Base-by-base conservation (phyloP, 148 eudicot species). In the Rhododendron williamsianum region DNA sequence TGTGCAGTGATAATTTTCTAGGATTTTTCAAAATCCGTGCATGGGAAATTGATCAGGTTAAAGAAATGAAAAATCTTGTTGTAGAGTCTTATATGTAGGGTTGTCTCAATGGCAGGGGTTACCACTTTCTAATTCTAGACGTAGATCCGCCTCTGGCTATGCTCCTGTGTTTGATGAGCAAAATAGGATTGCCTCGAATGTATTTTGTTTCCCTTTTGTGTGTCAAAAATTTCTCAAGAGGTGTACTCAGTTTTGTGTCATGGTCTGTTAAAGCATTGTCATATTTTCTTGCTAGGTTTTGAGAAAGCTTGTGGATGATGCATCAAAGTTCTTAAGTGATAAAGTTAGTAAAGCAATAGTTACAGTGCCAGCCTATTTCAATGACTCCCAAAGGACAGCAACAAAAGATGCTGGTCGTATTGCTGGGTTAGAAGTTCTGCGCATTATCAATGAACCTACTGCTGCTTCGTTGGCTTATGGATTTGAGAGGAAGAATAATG, bases 331-430 rank as follows among this genome's bases (percentile, higher is more conserved):
- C 91, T 85, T 97, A 90, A 95, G 95, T 46, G 98, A 95, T 85
- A 90, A 91, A 89, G 98, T 97, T 56, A 90, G 93, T 48, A 97
- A 97, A 85, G 99, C 98, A 78, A 98, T 95, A 18, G 96, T 97
- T 25, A 97, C 98, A 9, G 98, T 97, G 78, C 98, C 98, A 80
- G 99, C 98, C n/a, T 97, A 95, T 90, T 95, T 95, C 89, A 97
- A 97, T 85, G 99, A 97, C 89, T 95, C 98, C 56, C 99, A 97
- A 85, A 92, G 99, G 85, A 96, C 98, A 76, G 99, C 99, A 51
- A 96, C 99, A 18, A 96, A 96, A 87, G 99, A 96, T 89, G 99
- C 97, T 81, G 98, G 98, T 1, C 97, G 99, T 13, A 96, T 96
- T 88, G 98, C 99, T 56, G 99, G 99, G 35, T 87, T 96, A 83